Percentiles rank a stretch among this genome's conserved stretches.
Evolutionary conservation across 495 filamentous ascomycete genomes (phyloP).

Genomic region (Daldinia decipiens): DNA sequence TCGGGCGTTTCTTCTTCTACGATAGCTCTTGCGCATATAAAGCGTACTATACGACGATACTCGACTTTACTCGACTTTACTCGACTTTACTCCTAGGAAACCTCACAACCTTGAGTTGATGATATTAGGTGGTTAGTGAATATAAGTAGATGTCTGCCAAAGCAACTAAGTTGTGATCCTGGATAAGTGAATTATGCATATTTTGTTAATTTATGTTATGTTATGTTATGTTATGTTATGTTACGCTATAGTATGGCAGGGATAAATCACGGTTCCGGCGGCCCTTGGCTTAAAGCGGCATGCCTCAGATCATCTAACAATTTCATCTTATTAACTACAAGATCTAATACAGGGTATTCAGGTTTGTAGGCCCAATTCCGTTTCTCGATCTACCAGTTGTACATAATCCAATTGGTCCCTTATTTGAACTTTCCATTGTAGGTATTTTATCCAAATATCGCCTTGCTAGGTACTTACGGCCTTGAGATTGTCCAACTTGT

Average conservation of each 20-base stretch:
- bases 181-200: slow-evolving; percentile 1
- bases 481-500: background rate
- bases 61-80: too few species aligned
- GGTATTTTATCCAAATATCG: background rate
- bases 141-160: too few species aligned
- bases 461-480: background rate
- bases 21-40: too few species aligned
- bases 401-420: slow-evolving; percentile 5
- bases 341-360: background rate
- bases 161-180: background rate
- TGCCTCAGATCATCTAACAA: background rate
- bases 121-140: too few species aligned
- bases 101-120: too few species aligned
- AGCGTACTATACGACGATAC: too few species aligned
- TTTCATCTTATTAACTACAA: too few species aligned
- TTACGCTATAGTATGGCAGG: too few species aligned
- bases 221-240: too few species aligned
- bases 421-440: background rate
- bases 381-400: slow-evolving; percentile 12
- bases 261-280: too few species aligned
- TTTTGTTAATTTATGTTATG: background rate
- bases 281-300: slow-evolving; percentile 7
- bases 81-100: too few species aligned
- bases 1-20: too few species aligned
- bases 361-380: background rate